Evolutionary conservation across 805 yeast species (phyloP).

Genomic region (Saturnispora mendoncae): DNA sequence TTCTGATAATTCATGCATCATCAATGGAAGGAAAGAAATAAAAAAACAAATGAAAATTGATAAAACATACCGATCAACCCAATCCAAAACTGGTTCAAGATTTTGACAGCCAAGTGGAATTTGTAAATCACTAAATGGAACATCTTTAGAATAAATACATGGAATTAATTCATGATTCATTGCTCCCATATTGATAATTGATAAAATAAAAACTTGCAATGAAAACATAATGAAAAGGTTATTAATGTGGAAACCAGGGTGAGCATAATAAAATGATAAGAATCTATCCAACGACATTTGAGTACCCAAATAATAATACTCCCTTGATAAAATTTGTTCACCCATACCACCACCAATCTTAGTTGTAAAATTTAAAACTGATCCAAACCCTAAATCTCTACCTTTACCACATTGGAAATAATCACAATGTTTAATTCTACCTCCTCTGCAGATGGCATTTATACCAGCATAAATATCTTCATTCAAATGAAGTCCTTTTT

Average conservation of each 20-base stretch:
- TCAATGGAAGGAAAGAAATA: slow-evolving; percentile 80
- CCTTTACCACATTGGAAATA: slow-evolving; percentile 97
- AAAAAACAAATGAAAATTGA: slow-evolving; percentile 90
- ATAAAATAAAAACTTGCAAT: slow-evolving; percentile 77
- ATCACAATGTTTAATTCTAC: slow-evolving; percentile 90
- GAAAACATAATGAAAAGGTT: slow-evolving; percentile 82
- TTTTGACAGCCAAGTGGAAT: slow-evolving; percentile 80
- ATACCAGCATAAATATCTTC: slow-evolving; percentile 97
- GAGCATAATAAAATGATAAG: slow-evolving; percentile 90
- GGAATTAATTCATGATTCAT: slow-evolving; percentile 60
- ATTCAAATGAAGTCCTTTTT: slow-evolving; percentile 83
- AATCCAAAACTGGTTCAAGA: slow-evolving; percentile 73
- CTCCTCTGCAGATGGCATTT: slow-evolving; percentile 83
- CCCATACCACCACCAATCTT: slow-evolving; percentile 99
- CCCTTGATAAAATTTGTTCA: slow-evolving; percentile 86
- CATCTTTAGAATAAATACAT: slow-evolving; percentile 57
- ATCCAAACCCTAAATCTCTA: slow-evolving; percentile 87
- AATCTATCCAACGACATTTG: slow-evolving; percentile 83
- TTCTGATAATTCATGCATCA: slow-evolving; percentile 82
- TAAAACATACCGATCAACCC: slow-evolving; percentile 83
- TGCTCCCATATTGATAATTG: slow-evolving; percentile 72
- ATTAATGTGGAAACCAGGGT: slow-evolving; percentile 92
- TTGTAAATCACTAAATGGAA: slow-evolving; percentile 66
- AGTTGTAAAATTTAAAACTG: slow-evolving; percentile 86
- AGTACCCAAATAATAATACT: slow-evolving; percentile 85